Evolutionary conservation across 805 yeast species (phyloP).

Genomic region (Saturnispora halmiae): DNA sequence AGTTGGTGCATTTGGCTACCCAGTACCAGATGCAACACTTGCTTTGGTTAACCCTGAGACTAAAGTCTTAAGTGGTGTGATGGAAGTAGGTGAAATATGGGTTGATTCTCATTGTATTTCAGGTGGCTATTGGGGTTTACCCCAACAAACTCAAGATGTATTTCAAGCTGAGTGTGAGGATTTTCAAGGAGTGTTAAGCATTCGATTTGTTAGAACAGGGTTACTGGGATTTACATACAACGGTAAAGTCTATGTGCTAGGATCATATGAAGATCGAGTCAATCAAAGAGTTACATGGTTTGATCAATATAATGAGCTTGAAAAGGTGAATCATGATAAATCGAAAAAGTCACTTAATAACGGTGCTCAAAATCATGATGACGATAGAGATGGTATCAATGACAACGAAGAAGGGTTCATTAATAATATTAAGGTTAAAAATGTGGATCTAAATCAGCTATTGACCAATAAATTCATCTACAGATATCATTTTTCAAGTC

Average conservation of each 20-base stretch:
- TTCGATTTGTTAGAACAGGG: constrained; percentile 85
- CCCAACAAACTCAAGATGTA: constrained; percentile 57
- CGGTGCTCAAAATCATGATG: too few species aligned
- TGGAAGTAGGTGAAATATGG: constrained; percentile 95
- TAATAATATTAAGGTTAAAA: background rate
- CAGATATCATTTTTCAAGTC: constrained; percentile 78
- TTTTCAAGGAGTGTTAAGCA: constrained; percentile 57
- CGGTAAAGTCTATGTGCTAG: constrained; percentile 82
- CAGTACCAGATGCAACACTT: constrained; percentile 86
- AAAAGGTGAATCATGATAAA: too few species aligned
- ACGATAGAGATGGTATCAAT: too few species aligned
- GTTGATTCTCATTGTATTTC: constrained; percentile 88
- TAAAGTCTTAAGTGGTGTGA: constrained; percentile 56
- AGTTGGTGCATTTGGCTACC: constrained; percentile 89
- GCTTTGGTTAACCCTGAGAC: constrained; percentile 95
- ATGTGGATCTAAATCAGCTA: constrained; percentile 6
- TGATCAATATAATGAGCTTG: constrained; percentile 35
- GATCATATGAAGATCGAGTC: constrained; percentile 85
- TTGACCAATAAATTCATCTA: constrained; percentile 17
- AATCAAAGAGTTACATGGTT: constrained; percentile 66
- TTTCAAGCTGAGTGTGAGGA: constrained; percentile 78
- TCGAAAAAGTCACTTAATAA: too few species aligned
- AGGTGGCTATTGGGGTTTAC: constrained; percentile 79
- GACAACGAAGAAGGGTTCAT: constrained; percentile 9
- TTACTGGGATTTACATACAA: constrained; percentile 78